Evolutionary conservation across 441 rosid species (phyloP).

Genomic region (Erysimum cheiri): DNA sequence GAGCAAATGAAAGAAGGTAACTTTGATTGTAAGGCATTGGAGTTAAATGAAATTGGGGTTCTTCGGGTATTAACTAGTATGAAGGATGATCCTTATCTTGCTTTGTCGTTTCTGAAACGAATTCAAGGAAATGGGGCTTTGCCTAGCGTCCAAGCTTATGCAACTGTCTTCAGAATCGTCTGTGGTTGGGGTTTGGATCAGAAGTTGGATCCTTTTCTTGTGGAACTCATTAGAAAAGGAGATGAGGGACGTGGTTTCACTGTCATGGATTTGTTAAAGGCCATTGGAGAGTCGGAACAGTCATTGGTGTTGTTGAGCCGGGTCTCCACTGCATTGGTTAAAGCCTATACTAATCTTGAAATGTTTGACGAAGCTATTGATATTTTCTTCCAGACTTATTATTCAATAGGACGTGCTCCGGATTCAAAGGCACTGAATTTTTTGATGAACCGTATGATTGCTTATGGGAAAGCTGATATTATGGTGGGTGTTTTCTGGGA

Average conservation of each 20-base stretch:
- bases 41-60: conserved; percentile 43
- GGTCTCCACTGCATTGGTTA: conserved; percentile 60
- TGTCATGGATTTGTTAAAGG: conserved; percentile 50
- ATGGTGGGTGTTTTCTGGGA: conserved; percentile 50
- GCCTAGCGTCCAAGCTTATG: conserved; percentile 56
- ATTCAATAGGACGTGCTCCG: conserved; percentile 47
- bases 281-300: conserved; percentile 39
- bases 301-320: conserved; percentile 36
- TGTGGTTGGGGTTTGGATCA: conserved; percentile 51
- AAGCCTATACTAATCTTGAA: conserved; percentile 53
- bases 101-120: conserved; percentile 52
- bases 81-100: conserved; percentile 45
- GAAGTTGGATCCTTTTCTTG: conserved; percentile 50
- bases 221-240: conserved; percentile 46
- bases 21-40: conserved; percentile 16
- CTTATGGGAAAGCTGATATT: conserved; percentile 49
- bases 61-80: conserved; percentile 38
- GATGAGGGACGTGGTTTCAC: conserved; percentile 43
- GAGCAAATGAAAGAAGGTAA: conserved; percentile 38
- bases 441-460: conserved; percentile 59
- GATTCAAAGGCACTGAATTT: conserved; percentile 55
- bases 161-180: conserved; percentile 57
- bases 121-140: conserved; percentile 49
- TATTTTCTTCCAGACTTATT: conserved; percentile 45
- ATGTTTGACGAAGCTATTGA: conserved; percentile 67